Conservation (phyloP, 768 basidiomycete species). For the Suillus cothurnatus region DNA sequence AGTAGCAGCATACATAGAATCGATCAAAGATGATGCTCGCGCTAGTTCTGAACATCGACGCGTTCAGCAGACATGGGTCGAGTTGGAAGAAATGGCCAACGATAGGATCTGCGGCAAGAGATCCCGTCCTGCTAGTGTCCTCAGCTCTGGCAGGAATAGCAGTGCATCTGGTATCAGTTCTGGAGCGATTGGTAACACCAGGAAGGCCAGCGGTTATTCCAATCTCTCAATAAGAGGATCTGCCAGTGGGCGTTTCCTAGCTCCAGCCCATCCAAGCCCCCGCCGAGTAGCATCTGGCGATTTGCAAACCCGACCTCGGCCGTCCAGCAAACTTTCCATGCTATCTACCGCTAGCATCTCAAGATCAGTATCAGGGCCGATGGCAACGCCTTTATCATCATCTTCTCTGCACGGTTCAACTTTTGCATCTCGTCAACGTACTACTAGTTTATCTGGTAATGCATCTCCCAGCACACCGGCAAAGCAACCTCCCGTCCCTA, state of each 20-base stretch:
- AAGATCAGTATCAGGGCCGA: constrained; percentile 74
- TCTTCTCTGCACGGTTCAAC: constrained; percentile 59
- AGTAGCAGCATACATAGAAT: constrained; percentile 43
- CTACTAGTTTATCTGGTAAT: constrained; percentile 59
- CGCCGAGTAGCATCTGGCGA: constrained; percentile 55
- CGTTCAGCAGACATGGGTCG: constrained; percentile 78
- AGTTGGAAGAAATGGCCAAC: constrained; percentile 79
- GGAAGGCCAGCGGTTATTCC: constrained; percentile 33
- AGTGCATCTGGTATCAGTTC: constrained; percentile 43
- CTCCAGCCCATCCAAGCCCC: constrained; percentile 46
- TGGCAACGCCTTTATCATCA: constrained; percentile 40
- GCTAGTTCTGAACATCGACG: constrained; percentile 61
- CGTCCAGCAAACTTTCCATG: constrained; percentile 60
- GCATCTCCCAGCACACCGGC: constrained; percentile 40
- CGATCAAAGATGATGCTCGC: constrained; percentile 59
- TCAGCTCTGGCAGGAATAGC: constrained; percentile 66
- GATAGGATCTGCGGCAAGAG: constrained; percentile 63
- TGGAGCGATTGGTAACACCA: constrained; percentile 15
- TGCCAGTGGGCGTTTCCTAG: constrained; percentile 44
- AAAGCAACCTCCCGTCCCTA: constrained; percentile 32
- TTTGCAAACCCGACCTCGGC: constrained; percentile 46
- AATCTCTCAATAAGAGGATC: constrained; percentile 32
- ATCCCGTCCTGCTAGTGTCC: constrained; percentile 65
- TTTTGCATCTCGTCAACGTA: constrained; percentile 84
- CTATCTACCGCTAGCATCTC: constrained; percentile 44